These are phyloP conservation scores for Somion occarium DNA, from an alignment of 1,284 basidiomycete genomes.

Conservation along the genomic window DNA sequence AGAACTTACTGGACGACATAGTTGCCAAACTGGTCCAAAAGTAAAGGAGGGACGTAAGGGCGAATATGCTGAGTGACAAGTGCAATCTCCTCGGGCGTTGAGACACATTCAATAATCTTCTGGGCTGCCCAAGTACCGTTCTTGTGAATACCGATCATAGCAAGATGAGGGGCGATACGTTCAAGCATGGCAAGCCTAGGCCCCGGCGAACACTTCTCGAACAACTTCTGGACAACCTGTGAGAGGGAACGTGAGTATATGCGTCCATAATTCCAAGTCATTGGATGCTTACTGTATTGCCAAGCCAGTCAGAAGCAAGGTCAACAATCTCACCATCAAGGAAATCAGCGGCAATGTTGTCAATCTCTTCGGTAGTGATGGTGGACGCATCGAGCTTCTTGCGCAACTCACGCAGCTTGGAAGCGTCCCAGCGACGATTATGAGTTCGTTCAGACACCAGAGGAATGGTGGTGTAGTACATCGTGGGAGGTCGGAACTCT, in stretches of 20 bases:
- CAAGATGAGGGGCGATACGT: constrained; percentile 89
- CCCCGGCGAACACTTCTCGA: constrained; percentile 80
- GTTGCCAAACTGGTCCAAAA: constrained; percentile 96
- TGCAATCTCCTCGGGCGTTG: constrained; percentile 82
- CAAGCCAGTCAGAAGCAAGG: constrained; percentile 97
- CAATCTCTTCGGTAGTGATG: constrained; percentile 84
- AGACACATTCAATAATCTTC: constrained; percentile 96
- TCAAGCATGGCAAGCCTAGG: constrained; percentile 90
- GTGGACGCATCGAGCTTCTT: constrained; percentile 85
- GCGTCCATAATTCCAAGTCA: background rate
- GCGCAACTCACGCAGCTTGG: constrained; percentile 89
- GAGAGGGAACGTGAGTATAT: constrained; percentile 1
- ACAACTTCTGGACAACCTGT: constrained; percentile 92
- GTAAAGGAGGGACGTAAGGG: constrained; percentile 89
- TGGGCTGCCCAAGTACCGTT: constrained; percentile 99
- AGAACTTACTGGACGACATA: constrained; percentile 89
- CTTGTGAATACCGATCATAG: constrained; percentile 98
- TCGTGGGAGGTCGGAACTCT: constrained; percentile 84
- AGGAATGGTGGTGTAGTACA: constrained; percentile 93
- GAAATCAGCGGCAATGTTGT: constrained; percentile 85
- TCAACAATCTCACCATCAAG: constrained; percentile 91
- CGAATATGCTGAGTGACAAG: constrained; percentile 85
- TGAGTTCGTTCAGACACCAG: constrained; percentile 78
- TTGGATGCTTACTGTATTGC: constrained; percentile 79
- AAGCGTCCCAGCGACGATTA: constrained; percentile 90